Evolutionary conservation across 345 rosid species (phyloP).

Genomic region (Euclidium syriacum): DNA sequence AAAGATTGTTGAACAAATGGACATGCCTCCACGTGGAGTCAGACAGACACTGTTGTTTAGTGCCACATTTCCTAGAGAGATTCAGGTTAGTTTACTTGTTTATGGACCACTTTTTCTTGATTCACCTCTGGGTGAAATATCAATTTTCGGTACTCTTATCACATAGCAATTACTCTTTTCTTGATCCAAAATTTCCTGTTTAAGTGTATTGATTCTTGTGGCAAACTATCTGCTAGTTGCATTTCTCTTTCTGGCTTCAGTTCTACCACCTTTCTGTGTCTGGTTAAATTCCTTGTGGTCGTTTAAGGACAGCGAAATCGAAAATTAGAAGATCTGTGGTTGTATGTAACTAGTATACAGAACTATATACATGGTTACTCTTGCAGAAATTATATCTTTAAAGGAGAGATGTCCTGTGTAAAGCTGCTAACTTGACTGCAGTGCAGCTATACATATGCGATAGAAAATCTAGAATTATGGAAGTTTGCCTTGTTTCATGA

Average conservation of each 20-base stretch:
- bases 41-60: constrained; percentile 96
- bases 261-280: not conserved
- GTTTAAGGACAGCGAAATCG: too few relatives aligned
- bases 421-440: too few relatives aligned
- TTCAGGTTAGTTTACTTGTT: constrained; percentile 55
- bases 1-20: constrained; percentile 93
- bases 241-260: not conserved
- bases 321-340: too few relatives aligned
- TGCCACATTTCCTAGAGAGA: constrained; percentile 96
- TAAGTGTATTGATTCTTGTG: not conserved
- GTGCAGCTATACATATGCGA: too few relatives aligned
- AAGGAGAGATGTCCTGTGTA: too few relatives aligned
- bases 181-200: not conserved
- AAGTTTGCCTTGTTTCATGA: not conserved
- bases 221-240: not conserved
- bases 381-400: too few relatives aligned
- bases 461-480: too few relatives aligned
- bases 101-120: not conserved
- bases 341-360: too few relatives aligned
- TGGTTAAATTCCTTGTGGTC: not conserved
- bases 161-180: not conserved
- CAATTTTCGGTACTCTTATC: not conserved
- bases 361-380: not conserved
- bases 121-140: constrained; percentile 10
- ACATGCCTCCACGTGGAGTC: constrained; percentile 84